Conservation (phyloP, 2,329 filamentous ascomycete species). For the Colletotrichum salicis region DNA sequence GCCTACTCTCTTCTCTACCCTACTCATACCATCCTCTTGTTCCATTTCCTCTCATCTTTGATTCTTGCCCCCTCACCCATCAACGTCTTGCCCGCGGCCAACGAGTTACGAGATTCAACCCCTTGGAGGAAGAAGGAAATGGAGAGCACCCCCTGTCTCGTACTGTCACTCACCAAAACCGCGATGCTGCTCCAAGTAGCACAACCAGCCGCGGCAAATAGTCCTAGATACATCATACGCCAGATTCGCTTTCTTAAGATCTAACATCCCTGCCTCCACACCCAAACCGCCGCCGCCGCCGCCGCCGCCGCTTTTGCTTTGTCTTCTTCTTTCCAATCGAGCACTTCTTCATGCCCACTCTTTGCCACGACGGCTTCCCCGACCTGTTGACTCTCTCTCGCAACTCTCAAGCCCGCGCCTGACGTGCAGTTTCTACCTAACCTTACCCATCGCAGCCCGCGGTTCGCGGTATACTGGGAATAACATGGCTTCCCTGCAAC, state of each 20-base stretch:
- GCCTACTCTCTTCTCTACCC: not conserved
- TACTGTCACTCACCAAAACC: not conserved
- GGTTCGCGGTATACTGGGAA: not conserved
- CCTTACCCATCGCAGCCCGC: conserved; percentile 1
- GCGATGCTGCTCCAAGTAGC: not conserved
- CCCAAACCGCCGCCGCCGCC: not conserved
- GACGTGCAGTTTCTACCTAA: not conserved
- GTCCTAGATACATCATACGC: not conserved
- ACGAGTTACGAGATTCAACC: not conserved
- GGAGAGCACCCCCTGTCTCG: not conserved
- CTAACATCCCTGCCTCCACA: not conserved
- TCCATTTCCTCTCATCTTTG: not conserved
- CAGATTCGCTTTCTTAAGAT: conserved; percentile 25
- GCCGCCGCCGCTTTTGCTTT: not conserved
- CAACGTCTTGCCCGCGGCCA: not conserved
- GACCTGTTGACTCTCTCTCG: not conserved
- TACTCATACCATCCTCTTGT: not conserved
- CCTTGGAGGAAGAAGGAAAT: not conserved
- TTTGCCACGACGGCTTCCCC: not conserved
- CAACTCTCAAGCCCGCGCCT: not conserved
- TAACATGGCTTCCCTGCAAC: not conserved
- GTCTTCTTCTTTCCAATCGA: not conserved
- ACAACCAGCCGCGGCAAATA: not conserved
- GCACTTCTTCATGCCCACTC: not conserved
- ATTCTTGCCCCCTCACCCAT: not conserved